A percentile compares a stretch with the other conserved stretches of the same genome.
phyloP scores from a whole-genome alignment of 2,329 filamentous ascomycete genomes.

The Colletotrichum salicis region DNA sequence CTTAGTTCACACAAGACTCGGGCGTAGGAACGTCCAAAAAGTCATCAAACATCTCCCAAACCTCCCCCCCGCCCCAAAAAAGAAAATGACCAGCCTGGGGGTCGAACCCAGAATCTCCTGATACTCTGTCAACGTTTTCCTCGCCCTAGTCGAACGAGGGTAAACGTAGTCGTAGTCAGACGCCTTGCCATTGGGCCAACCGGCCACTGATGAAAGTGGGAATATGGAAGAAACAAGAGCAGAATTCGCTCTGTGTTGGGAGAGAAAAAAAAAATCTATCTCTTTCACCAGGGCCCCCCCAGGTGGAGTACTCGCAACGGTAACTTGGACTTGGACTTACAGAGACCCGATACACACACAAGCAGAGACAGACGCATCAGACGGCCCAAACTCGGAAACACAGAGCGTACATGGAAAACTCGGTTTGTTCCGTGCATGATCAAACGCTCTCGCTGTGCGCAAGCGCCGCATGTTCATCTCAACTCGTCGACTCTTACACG shows the following conservation, averaged over 20 bases:
- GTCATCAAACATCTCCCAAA: too few species aligned
- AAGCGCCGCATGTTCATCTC: constrained; percentile 10
- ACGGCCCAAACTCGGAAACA: neutral
- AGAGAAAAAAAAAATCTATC: too few species aligned
- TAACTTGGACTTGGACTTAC: too few species aligned
- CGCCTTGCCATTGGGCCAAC: constrained; percentile 54
- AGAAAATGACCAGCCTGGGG: constrained; percentile 31
- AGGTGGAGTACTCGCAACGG: too few species aligned
- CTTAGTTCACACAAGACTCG: too few species aligned
- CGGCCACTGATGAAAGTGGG: constrained; percentile 10
- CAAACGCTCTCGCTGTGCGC: neutral
- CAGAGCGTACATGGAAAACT: neutral
- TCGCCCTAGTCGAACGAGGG: neutral
- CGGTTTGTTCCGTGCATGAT: neutral
- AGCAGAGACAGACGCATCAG: too few species aligned
- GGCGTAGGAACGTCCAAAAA: too few species aligned
- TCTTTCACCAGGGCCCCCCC: too few species aligned
- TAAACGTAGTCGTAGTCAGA: constrained; percentile 50
- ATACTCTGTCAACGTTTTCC: constrained; percentile 3
- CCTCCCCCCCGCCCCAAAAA: too few species aligned
- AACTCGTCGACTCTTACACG: neutral
- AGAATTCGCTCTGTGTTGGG: neutral
- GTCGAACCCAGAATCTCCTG: constrained; percentile 37
- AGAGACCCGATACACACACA: too few species aligned
- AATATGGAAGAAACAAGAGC: neutral